phyloP scores from a whole-genome alignment of 768 basidiomycete genomes.

The Lactifluus volemus region DNA sequence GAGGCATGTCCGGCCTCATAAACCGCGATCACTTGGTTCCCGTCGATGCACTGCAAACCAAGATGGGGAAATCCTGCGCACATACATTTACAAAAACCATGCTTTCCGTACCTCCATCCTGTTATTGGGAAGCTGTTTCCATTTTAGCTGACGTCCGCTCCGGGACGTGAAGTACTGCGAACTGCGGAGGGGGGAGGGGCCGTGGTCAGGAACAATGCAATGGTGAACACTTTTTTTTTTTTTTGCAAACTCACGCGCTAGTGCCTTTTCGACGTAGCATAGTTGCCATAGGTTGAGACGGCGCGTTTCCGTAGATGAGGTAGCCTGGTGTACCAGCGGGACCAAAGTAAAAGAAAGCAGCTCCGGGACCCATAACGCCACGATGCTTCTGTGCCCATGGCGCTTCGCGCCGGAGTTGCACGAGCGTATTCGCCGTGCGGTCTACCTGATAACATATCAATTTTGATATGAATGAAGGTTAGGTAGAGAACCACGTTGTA shows the following conservation, averaged over 20 bases:
- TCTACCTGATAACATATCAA: slow-evolving; percentile 35
- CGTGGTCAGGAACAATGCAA: background rate
- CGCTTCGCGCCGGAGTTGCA: slow-evolving; percentile 55
- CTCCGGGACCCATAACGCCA: slow-evolving; percentile 72
- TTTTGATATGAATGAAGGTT: background rate
- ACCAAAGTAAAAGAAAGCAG: slow-evolving; percentile 69
- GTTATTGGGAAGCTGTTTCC: slow-evolving; percentile 48
- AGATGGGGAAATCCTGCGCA: background rate
- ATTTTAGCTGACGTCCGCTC: slow-evolving; percentile 65
- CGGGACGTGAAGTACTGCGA: slow-evolving; percentile 70
- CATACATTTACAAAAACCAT: background rate
- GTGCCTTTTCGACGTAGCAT: slow-evolving; percentile 48
- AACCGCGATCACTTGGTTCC: slow-evolving; percentile 45
- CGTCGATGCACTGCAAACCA: slow-evolving; percentile 45
- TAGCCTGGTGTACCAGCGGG: slow-evolving; percentile 53
- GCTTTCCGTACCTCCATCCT: slow-evolving; percentile 55
- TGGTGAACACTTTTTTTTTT: background rate
- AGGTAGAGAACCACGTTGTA: background rate
- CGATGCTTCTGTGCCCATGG: slow-evolving; percentile 62
- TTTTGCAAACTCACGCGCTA: slow-evolving; percentile 44
- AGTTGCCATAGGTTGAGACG: slow-evolving; percentile 46
- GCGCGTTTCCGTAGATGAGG: slow-evolving; percentile 60
- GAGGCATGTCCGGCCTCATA: slow-evolving; percentile 58
- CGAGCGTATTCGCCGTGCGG: slow-evolving; percentile 49
- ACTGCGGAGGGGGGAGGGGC: slow-evolving; percentile 31